Percentiles rank a stretch among this genome's conserved stretches.
phyloP scores from a whole-genome alignment of 805 yeast genomes.

The Candida nemodendra region DNA sequence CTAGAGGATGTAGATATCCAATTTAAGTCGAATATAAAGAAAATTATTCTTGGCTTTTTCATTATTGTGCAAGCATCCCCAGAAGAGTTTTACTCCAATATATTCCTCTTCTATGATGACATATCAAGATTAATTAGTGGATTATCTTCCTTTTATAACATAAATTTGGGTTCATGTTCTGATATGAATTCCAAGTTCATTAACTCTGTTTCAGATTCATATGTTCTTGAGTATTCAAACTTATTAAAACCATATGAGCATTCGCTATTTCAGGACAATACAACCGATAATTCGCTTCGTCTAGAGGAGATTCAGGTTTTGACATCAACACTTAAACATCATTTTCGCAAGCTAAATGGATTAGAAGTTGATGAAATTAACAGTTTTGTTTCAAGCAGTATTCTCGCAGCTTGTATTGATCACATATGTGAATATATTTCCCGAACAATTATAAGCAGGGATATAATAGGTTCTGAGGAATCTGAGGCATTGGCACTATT shows the following conservation, averaged over 20 bases:
- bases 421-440: conserved; percentile 20
- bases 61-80: conserved; percentile 24
- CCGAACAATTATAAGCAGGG: conserved; percentile 19
- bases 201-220: conserved; percentile 6
- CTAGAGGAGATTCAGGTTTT: conserved; percentile 7
- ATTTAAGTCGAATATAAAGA: conserved; percentile 28
- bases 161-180: conserved; percentile 22
- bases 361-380: conserved; percentile 18
- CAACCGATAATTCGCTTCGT: conserved; percentile 13
- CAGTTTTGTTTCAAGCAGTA: conserved; percentile 19
- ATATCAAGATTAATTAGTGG: conserved; percentile 26
- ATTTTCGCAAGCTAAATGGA: conserved; percentile 14
- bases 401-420: conserved; percentile 17
- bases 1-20: conserved; percentile 21
- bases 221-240: conserved; percentile 6
- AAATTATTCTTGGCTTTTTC: conserved; percentile 25
- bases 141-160: conserved; percentile 12
- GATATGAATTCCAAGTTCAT: conserved; percentile 24
- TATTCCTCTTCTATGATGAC: conserved; percentile 33
- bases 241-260: conserved; percentile 19
- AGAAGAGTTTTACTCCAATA: conserved; percentile 20
- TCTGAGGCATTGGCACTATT: conserved; percentile 24
- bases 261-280: conserved; percentile 20
- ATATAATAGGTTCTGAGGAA: conserved; percentile 34
- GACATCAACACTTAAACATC: conserved; percentile 10